Evolutionary conservation across 768 basidiomycete species (phyloP), one percentile per base, ranked within the genome.

Genomic region (Kwoniella dendrophila): DNA sequence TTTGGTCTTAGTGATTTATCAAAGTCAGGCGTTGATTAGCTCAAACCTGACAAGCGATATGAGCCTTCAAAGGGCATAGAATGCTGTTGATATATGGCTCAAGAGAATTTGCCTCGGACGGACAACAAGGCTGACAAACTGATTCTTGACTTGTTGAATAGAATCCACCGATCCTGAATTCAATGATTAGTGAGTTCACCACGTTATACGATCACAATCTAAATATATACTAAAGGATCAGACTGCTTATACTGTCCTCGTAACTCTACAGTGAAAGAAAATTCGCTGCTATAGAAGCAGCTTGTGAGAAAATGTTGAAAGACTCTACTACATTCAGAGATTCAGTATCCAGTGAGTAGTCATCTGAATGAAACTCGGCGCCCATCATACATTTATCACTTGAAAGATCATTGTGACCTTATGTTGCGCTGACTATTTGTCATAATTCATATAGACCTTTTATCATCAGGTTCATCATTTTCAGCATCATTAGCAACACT

Each of bases 271-370:
- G 75, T 69, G 84, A 87, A 66, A 84, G 87, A 44, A 86, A 90
- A 75, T 95, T 96, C 78, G 78, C 83, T 11, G 74, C 83, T 3
- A 82, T 97, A 67, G 92, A 98, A 80, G 80, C 84, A 52, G 87
- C 89, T 26, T 85, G 89, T 0, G 93, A 94, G 76, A 93, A 92
- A 81, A 82, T 98, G 59, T 80, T 93, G 70, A 97, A 98, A 82
- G 94, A 99, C 73, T 87, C 89, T 32, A 90, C 88, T 72, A 83
- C 86, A 4, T 98, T 92, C 81, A 85, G 85, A 16, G 92, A 97
- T 41, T 85, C 89, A 27, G 89, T 96, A 56, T 85, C 84, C 60
- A 76, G 91, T 78, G 76, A 64, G 87, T 81, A 18, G 12, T 26
- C 14, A 11, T 47, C 47, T 51, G 34, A n/a, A 22, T 20, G 30